Evolutionary conservation across 2,329 filamentous ascomycete species (phyloP), one percentile per base, ranked within the genome.

Genomic region (Dendrostoma leiphaemia): DNA sequence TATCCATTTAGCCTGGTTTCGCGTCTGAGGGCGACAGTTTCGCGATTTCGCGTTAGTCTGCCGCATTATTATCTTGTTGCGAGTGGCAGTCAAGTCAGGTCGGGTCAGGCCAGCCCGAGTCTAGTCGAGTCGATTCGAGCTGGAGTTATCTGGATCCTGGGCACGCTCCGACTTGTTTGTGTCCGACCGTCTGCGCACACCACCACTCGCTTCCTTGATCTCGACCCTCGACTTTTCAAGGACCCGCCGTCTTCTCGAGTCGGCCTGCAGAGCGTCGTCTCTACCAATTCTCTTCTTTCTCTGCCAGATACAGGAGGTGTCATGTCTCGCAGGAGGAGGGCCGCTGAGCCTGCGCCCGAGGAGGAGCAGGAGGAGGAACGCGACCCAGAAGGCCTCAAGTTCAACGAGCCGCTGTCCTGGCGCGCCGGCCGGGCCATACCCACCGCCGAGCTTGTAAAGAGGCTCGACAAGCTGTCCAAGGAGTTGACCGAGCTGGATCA

Each of bases 401-500:
- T 97, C 79, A 84, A 92, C 65, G 86, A 97, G 67, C 80, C 90
- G 60, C 78, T 99, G 54, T 90, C 91, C 68, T 97, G 94, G 90
- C 89, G 89, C 67, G 90, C 92, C 40, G 94, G 93, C 56, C 94
- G 90, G 72, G 85, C 91, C 49, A 96, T 99, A 65, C 78, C 89
- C 34, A 90, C 92, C 45, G 85, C 83, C 60, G 91, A 92, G 61
- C 83, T 99, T 48, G 78, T 97, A 61, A 82, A 84, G 65, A 86
- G 94, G 46, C 83, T 99, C 49, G 88, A 93, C 70, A 77, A 82
- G 49, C 82, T 99, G 29, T 87, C 86, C 59, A 86, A 88, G 64
- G 93, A 99, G 78, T 81, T 99, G 60, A 81, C 84, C 59, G 86
- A 88, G 55, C 83, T 96, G 65, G 92, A 96, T 58, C 92, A 97